Base-by-base conservation (phyloP, 2,329 filamentous ascomycete species). In the Alternaria brassicicola region DNA sequence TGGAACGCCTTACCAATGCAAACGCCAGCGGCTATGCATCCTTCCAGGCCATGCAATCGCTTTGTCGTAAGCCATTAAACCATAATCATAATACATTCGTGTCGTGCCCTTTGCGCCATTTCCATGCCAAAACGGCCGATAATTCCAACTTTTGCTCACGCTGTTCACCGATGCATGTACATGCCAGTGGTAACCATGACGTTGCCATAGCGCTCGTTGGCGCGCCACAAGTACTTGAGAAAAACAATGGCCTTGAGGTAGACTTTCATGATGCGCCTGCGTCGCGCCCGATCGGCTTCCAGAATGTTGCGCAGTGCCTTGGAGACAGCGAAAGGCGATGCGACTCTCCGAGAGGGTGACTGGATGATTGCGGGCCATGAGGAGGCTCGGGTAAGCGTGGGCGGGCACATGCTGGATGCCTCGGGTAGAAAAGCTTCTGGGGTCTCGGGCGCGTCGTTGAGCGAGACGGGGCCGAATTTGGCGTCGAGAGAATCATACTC, bases 211-310 rank as follows among this genome's bases (percentile, higher is more conserved):
- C 68, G 68, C 52, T 69, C 68, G 31, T 69, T 65, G 3, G 68
- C 66, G 51, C 62, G 62, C 42, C 67, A 63, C 28, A 70, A 53
- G 36, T 67, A 64, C 42, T 63, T 67, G 43, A 70, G 55, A 21
- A 70, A 70, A 12, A 67, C 62, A 23, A 70, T 62, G 4, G 67
- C 67, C 28, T 70, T 70, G 21, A 70, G 52, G 50, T 70, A 70
- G 36, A 67, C 54, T 7, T 63, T 65, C 28, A 70, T 49, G 35
- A 61, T 62, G 26, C 65, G 62, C 43, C 61, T 56, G 9, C 68
- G 63, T 49, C 68, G 67, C 19, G 58, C 39, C 4, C 61, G 66
- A 19, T 70, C 68, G 21, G 68, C 67, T 48, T 69, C 67, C 17
- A 70, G 61, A 2, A 70, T 62, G 19, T 60, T 64, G 45, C 67